phyloP scores from a whole-genome alignment of 108 stramenopile genomes.

The Stephanodiscus triporus region DNA sequence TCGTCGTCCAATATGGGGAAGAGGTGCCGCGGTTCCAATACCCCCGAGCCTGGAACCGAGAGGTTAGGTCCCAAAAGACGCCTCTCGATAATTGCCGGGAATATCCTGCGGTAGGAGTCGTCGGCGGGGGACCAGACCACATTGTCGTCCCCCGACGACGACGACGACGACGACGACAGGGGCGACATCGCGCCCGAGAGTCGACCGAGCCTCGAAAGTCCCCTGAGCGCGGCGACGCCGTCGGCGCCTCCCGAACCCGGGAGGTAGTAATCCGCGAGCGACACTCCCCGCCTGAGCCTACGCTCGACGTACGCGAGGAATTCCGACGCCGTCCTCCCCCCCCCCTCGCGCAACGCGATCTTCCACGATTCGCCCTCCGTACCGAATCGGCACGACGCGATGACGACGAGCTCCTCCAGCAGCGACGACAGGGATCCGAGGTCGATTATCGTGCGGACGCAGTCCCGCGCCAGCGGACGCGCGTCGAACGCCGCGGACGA shows the following conservation, averaged over 20 bases:
- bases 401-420: conserved; percentile 40
- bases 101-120: conserved; percentile 31
- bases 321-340: conserved; percentile 24
- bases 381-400: conserved; percentile 25
- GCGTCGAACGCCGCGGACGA: conserved; percentile 18
- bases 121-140: conserved; percentile 21
- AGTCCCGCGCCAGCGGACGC: conserved; percentile 40
- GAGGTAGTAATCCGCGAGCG: conserved; percentile 36
- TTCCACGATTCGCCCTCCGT: conserved; percentile 34
- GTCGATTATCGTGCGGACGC: conserved; percentile 43
- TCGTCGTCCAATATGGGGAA: conserved; percentile 46
- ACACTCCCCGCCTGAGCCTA: conserved; percentile 35
- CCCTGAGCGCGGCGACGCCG: conserved; percentile 18
- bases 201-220: conserved; percentile 15
- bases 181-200: conserved; percentile 10
- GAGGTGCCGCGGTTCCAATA: conserved; percentile 41
- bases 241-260: conserved; percentile 16
- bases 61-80: conserved; percentile 34
- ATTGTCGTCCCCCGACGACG: not conserved
- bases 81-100: conserved; percentile 46
- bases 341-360: conserved; percentile 18
- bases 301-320: conserved; percentile 45
- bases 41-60: conserved; percentile 4
- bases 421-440: conserved; percentile 30
- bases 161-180: not conserved